These are phyloP conservation scores for Fagopyrum esculentum DNA, from an alignment of 148 eudicot genomes.

Conservation along the genomic window DNA sequence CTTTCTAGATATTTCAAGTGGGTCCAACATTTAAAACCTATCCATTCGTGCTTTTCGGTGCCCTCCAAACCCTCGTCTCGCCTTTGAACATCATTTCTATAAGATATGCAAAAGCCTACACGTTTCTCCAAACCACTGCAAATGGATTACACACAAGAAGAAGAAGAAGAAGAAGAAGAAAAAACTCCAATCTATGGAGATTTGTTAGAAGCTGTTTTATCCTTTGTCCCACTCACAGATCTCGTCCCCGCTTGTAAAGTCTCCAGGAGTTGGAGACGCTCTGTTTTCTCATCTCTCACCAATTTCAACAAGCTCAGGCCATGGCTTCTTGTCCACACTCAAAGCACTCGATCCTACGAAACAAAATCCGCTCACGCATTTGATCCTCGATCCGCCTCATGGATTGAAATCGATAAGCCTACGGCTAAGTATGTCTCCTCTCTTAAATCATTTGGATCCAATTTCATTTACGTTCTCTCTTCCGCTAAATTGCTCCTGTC, in stretches of 20 bases:
- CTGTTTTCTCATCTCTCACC: conserved; percentile 29
- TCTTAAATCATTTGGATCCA: conserved; percentile 37
- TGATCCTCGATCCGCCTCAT: conserved; percentile 46
- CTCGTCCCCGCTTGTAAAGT: conserved; percentile 28
- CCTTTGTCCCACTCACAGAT: conserved; percentile 37
- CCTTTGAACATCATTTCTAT: not conserved
- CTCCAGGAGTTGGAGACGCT: conserved; percentile 30
- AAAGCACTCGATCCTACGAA: conserved; percentile 20
- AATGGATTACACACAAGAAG: not conserved
- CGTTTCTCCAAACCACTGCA: too few species aligned
- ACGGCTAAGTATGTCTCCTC: conserved; percentile 12
- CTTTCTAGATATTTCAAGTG: too few species aligned
- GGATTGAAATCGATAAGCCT: conserved; percentile 30
- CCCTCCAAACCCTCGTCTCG: too few species aligned
- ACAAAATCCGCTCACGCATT: conserved; percentile 32
- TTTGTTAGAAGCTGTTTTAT: conserved; percentile 27
- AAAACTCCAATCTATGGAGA: conserved; percentile 23
- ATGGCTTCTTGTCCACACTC: conserved; percentile 40
- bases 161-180: conserved; percentile 12
- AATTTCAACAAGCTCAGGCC: conserved; percentile 22
- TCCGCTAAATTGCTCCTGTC: conserved; percentile 30
- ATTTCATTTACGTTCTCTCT: conserved; percentile 33
- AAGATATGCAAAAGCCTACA: not conserved
- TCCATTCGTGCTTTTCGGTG: too few species aligned
- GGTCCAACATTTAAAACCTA: too few species aligned